Evolutionary conservation across 176 grass and related monocot species (phyloP).

Genomic region (Luzula sylvatica): DNA sequence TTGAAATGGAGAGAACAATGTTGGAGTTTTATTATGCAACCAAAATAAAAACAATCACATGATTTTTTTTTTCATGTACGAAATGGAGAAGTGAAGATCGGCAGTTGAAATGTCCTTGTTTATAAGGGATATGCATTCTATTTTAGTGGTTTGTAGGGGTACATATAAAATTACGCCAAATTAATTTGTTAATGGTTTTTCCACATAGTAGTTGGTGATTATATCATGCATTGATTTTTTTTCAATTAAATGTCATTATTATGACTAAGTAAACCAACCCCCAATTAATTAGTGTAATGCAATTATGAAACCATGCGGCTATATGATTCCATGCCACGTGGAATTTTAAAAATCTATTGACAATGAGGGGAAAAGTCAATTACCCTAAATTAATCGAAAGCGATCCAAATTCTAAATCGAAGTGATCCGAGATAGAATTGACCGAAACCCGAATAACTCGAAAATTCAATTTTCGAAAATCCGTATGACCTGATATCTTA

Average conservation of each 20-base stretch:
- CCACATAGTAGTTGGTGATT: conserved; percentile 14
- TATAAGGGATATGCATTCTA: background rate
- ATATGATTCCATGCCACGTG: too few relatives aligned
- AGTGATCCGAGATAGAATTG: too few relatives aligned
- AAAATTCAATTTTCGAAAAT: too few relatives aligned
- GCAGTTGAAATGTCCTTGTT: conserved; percentile 17
- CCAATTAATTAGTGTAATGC: too few relatives aligned
- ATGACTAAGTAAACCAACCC: conserved; percentile 9
- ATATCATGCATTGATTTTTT: background rate
- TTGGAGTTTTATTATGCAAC: background rate
- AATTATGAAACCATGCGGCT: too few relatives aligned
- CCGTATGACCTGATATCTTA: too few relatives aligned
- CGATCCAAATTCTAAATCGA: background rate
- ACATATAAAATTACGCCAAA: background rate
- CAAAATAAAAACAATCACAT: background rate
- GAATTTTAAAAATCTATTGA: too few relatives aligned
- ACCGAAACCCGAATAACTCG: too few relatives aligned
- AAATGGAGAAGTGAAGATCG: background rate
- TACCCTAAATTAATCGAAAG: too few relatives aligned
- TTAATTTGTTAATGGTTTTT: conserved; percentile 7
- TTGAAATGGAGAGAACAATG: background rate
- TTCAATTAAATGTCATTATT: conserved; percentile 1
- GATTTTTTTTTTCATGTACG: background rate
- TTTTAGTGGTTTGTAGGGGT: background rate
- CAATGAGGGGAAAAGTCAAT: too few relatives aligned